Percentiles rank a stretch among this genome's conserved stretches.
phyloP scores from a whole-genome alignment of 1,284 basidiomycete genomes.

The Phylloboletellus chloephorus region DNA sequence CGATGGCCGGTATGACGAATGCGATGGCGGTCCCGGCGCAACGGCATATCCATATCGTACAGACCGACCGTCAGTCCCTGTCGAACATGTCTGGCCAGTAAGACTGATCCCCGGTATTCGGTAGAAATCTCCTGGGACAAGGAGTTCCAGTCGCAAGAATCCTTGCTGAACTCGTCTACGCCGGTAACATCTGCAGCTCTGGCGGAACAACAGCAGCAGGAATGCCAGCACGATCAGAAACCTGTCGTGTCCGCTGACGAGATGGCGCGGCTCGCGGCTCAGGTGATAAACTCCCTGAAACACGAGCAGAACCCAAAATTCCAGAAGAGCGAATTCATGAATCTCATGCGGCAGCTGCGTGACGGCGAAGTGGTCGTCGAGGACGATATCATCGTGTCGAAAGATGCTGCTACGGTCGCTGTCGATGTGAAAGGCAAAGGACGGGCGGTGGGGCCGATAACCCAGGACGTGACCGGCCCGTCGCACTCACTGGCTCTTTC shows the following conservation, averaged over 20 bases:
- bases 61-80: slow-evolving; percentile 34
- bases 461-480: slow-evolving; percentile 2
- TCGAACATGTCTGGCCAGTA: neutral
- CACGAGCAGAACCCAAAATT: slow-evolving; percentile 82
- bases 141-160: slow-evolving; percentile 57
- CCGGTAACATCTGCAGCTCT: neutral
- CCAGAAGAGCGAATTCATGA: slow-evolving; percentile 82
- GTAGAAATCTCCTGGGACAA: slow-evolving; percentile 54
- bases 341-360: slow-evolving; percentile 80
- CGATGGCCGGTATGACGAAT: slow-evolving; percentile 34
- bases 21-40: slow-evolving; percentile 30
- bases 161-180: slow-evolving; percentile 20
- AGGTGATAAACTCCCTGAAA: slow-evolving; percentile 65
- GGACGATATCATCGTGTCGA: slow-evolving; percentile 73
- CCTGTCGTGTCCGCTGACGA: slow-evolving; percentile 44
- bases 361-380: slow-evolving; percentile 82
- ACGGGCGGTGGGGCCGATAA: slow-evolving; percentile 34
- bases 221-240: slow-evolving; percentile 17
- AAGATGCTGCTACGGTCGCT: slow-evolving; percentile 25
- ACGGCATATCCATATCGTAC: slow-evolving; percentile 28
- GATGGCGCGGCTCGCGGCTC: slow-evolving; percentile 69
- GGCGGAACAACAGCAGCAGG: slow-evolving; percentile 18
- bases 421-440: slow-evolving; percentile 65
- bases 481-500: slow-evolving; percentile 11
- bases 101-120: neutral